Evolutionary conservation across 2,329 filamentous ascomycete species (phyloP).

Genomic region (Furcasterigmium sp.): DNA sequence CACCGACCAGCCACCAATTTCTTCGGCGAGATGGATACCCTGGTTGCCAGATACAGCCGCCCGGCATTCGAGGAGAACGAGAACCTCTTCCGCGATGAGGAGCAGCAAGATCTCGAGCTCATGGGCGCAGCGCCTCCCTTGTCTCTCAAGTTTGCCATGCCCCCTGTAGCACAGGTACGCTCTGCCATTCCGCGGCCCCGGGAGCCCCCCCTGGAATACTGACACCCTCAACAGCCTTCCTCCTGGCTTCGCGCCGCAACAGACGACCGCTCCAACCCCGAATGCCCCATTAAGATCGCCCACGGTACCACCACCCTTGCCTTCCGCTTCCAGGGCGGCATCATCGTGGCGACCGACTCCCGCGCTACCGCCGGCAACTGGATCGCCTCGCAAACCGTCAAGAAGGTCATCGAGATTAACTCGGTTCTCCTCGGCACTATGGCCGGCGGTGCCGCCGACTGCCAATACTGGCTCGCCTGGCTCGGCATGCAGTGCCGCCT

Average conservation of each 20-base stretch:
- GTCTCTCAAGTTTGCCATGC: slow-evolving; percentile 91
- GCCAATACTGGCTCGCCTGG: slow-evolving; percentile 99
- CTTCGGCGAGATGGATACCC: slow-evolving; percentile 67
- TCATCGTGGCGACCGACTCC: slow-evolving; percentile 97
- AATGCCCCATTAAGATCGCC: slow-evolving; percentile 98
- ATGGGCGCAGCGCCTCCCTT: slow-evolving; percentile 57
- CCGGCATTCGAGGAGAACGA: slow-evolving; percentile 69
- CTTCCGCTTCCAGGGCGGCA: slow-evolving; percentile 96
- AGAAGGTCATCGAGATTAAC: slow-evolving; percentile 99
- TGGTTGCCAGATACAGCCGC: slow-evolving; percentile 88
- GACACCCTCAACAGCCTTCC: slow-evolving; percentile 56
- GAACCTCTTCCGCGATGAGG: slow-evolving; percentile 45
- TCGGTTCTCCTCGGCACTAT: slow-evolving; percentile 90
- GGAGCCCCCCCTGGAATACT: slow-evolving; percentile 3
- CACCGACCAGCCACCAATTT: too few relatives aligned
- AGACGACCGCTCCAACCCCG: slow-evolving; percentile 93
- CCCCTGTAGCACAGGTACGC: slow-evolving; percentile 82
- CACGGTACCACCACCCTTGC: slow-evolving; percentile 97
- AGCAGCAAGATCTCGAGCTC: slow-evolving; percentile 70
- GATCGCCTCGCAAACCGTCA: slow-evolving; percentile 99
- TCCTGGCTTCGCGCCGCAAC: slow-evolving; percentile 95
- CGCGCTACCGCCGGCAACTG: slow-evolving; percentile 96
- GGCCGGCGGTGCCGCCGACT: slow-evolving; percentile 97
- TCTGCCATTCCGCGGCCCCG: neutral
- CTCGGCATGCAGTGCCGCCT: slow-evolving; percentile 98